Percentiles rank a stretch among this genome's conserved stretches.
phyloP scores from a whole-genome alignment of 805 yeast species.

The Lipomyces oligophaga region DNA sequence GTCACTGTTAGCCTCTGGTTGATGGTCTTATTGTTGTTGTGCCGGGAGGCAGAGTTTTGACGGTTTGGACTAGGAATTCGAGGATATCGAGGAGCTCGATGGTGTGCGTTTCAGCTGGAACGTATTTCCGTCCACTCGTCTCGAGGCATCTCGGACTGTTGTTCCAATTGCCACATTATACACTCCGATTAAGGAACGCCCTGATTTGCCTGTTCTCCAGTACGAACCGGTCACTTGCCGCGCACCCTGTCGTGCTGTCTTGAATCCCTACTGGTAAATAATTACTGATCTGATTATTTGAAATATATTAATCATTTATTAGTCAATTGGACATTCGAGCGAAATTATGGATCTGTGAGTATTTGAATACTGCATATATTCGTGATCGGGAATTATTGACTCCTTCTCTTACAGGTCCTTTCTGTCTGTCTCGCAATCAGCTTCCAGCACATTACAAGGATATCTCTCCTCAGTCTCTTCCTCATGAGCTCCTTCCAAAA shows the following conservation, averaged over 20 bases:
- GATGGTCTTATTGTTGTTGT: too few species aligned
- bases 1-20: too few species aligned
- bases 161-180: constrained; percentile 92
- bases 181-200: constrained; percentile 84
- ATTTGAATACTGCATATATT: neutral
- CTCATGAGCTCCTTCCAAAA: constrained; percentile 67
- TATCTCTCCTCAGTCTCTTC: constrained; percentile 69
- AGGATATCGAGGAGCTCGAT: constrained; percentile 57
- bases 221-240: constrained; percentile 86
- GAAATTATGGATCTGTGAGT: constrained; percentile 68
- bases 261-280: constrained; percentile 74
- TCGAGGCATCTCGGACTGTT: constrained; percentile 85
- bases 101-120: constrained; percentile 78
- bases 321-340: constrained; percentile 67
- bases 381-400: neutral
- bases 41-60: too few species aligned
- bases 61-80: constrained; percentile 48
- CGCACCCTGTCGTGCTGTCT: constrained; percentile 73
- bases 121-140: constrained; percentile 81
- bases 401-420: constrained; percentile 45
- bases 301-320: neutral
- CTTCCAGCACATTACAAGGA: constrained; percentile 79
- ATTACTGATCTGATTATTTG: neutral
- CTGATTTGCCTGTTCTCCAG: constrained; percentile 69
- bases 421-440: constrained; percentile 73